Base-by-base conservation (phyloP, 441 rosid species). In the Gossypium lobatum region DNA sequence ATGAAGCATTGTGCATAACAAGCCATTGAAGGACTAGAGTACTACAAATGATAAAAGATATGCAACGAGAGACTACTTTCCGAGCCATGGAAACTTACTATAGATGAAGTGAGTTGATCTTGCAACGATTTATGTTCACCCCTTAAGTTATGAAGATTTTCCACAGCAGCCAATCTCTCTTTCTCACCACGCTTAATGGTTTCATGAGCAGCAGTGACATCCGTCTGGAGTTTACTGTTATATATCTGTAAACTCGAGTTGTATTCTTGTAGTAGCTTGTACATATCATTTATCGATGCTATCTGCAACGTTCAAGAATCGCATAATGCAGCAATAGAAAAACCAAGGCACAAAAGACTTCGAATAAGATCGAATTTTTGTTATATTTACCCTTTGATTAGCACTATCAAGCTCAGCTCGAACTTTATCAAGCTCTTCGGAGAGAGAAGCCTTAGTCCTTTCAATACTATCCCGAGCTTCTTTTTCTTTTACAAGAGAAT, bases 211-310 rank as follows among this genome's bases (percentile, higher is more conserved):
- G 80, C 81, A 42, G 80, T 86, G 66, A 88, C 84, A 76, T 86
- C 92, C 6, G 80, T 79, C 80, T 88, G 92, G 14, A 88, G 89
- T 75, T 86, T 88, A 78, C 84, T 78, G 61, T 88, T 88, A 75
- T 88, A 88, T 64, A 86, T 85, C 79, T 86, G 92, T 80, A 88
- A 78, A 82, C 89, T 88, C 46, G 89, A 80, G 75, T 88, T 88
- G 75, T 84, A 86, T 76, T 88, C 91, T 82, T 85, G 91, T 25
- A 88, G 71, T 71, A 84, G 83, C 79, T 83, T 85, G 83, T 88
- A 84, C 89, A 88, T 88, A 73, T 88, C 91, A 80, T 84, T 88
- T 3, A 85, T 77, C 1, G 91, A 87, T 48, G 79, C 77, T 77
- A 89, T 87, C 90, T 88, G 85, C 80, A 78, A 48, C 45, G 20